Evolutionary conservation across 257 asterid genomes (phyloP).

Genomic region (Solanum infundibuliforme): DNA sequence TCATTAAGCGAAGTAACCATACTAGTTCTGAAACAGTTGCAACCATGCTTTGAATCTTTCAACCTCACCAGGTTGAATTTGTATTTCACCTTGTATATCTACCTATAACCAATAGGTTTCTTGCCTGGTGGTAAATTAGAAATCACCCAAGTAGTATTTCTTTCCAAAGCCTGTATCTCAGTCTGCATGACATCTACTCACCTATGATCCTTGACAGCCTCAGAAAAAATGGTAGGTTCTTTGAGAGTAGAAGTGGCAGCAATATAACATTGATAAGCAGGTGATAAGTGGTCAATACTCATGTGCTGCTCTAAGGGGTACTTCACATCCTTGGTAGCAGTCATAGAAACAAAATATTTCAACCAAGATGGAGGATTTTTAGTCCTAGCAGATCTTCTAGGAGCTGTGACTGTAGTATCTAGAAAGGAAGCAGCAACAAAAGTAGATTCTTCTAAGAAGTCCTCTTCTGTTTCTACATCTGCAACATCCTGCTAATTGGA

Average conservation of each 20-base stretch:
- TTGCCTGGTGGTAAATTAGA: too few species aligned
- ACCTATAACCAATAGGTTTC: neutral
- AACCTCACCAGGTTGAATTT: neutral
- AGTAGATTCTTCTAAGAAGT: neutral
- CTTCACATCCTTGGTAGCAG: neutral
- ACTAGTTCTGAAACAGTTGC: neutral
- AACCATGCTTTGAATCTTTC: neutral
- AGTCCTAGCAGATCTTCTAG: neutral
- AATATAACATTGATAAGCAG: neutral
- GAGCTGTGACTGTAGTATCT: neutral
- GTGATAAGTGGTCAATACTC: neutral
- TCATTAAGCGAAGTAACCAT: neutral
- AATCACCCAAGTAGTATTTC: too few species aligned
- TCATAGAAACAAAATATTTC: neutral
- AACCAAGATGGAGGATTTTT: neutral
- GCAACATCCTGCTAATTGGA: neutral
- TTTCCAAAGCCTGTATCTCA: neutral
- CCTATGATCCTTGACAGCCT: too few species aligned
- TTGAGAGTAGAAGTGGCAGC: too few species aligned
- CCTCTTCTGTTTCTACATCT: neutral
- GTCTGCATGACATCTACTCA: neutral
- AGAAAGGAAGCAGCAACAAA: too few species aligned
- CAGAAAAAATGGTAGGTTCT: neutral
- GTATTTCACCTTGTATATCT: too few species aligned
- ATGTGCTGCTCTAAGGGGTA: neutral